These are phyloP conservation scores for Amaranthus hypochondriacus DNA, from an alignment of 148 eudicot species.

Conservation along the genomic window DNA sequence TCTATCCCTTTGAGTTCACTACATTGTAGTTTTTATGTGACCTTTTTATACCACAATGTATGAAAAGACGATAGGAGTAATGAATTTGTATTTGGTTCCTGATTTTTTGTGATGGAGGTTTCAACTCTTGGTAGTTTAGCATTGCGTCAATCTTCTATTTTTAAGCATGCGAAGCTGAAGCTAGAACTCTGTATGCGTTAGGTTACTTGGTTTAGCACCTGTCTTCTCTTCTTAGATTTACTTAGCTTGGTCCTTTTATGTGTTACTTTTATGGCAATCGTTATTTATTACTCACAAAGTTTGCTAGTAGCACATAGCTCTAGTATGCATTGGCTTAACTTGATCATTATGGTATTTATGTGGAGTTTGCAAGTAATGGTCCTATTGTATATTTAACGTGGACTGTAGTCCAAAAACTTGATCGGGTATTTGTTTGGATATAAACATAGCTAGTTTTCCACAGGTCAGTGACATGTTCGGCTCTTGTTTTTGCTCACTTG, in stretches of 20 bases:
- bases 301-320: too few relatives aligned
- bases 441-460: background rate
- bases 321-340: background rate
- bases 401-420: background rate
- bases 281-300: background rate
- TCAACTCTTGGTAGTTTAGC: background rate
- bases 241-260: background rate
- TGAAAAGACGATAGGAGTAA: too few relatives aligned
- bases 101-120: too few relatives aligned
- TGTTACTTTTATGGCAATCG: background rate
- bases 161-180: background rate
- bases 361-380: background rate
- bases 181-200: background rate
- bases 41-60: too few relatives aligned
- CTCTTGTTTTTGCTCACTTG: background rate
- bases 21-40: too few relatives aligned
- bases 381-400: background rate
- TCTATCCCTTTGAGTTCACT: too few relatives aligned
- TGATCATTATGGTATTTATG: background rate
- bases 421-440: background rate
- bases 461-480: background rate
- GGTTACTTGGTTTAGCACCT: background rate
- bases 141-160: background rate
- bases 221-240: background rate
- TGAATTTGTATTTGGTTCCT: too few relatives aligned